These are phyloP conservation scores for Sordaria brevicollis DNA, from an alignment of 495 filamentous ascomycete species.

Conservation along the genomic window DNA sequence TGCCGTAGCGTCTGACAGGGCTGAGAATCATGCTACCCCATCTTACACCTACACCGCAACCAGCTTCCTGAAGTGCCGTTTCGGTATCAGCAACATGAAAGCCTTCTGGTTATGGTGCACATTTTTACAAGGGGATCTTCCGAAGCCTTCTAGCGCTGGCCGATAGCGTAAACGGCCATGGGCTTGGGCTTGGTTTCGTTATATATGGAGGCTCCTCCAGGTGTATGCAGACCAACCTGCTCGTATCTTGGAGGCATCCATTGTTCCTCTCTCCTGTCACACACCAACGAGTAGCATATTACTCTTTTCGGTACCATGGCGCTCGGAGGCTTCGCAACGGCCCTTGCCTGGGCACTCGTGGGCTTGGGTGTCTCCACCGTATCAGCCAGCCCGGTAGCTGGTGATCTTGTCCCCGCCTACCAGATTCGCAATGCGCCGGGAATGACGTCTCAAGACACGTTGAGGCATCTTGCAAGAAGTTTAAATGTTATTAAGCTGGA, in stretches of 20 bases:
- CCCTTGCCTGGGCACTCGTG: background rate
- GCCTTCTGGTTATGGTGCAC: background rate
- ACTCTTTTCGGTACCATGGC: background rate
- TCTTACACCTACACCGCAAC: background rate
- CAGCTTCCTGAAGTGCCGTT: background rate
- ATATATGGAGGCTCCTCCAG: background rate
- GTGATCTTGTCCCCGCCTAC: background rate
- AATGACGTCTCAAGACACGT: background rate
- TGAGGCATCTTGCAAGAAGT: background rate
- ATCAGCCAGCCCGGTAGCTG: background rate
- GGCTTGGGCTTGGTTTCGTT: background rate
- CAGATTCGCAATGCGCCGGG: background rate
- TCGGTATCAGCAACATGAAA: background rate
- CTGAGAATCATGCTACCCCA: background rate
- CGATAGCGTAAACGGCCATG: background rate
- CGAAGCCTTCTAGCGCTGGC: background rate
- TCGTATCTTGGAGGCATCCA: background rate
- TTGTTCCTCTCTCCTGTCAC: background rate
- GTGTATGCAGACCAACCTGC: background rate
- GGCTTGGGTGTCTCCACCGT: background rate
- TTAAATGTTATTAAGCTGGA: background rate
- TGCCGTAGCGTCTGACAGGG: background rate
- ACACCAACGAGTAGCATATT: background rate
- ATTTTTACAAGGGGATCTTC: background rate
- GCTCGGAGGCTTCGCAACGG: background rate